Evolutionary conservation across 345 rosid species (phyloP).

Genomic region (Pugionium dolabratum): DNA sequence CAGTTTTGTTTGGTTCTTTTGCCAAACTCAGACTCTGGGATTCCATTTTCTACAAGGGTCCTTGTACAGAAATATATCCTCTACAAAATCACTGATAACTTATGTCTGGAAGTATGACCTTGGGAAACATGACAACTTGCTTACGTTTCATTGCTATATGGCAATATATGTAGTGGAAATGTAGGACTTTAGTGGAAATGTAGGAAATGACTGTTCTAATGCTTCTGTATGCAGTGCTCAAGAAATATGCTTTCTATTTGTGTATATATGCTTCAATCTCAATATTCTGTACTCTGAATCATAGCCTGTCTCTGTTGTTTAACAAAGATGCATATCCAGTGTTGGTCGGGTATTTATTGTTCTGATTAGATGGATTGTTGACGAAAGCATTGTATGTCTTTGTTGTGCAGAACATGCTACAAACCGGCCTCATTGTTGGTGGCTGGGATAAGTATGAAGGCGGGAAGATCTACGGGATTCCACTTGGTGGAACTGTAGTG

Average conservation of each 20-base stretch:
- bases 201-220: neutral
- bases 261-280: neutral
- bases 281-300: neutral
- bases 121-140: neutral
- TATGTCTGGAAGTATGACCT: neutral
- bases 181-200: no score
- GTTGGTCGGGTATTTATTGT: neutral
- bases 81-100: neutral
- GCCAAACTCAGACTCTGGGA: no score
- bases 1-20: slow-evolving; percentile 1
- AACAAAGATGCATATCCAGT: neutral
- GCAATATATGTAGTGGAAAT: no score
- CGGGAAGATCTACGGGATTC: slow-evolving; percentile 92
- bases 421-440: slow-evolving; percentile 91
- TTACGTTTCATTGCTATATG: neutral
- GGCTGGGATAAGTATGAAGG: slow-evolving; percentile 99
- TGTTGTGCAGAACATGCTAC: slow-evolving; percentile 70
- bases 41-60: neutral
- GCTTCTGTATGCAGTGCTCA: slow-evolving; percentile 11
- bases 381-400: slow-evolving; percentile 15
- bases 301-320: neutral
- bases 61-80: neutral
- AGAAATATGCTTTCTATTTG: slow-evolving; percentile 1
- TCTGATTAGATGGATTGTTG: slow-evolving; percentile 2
- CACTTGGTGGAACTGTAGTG: slow-evolving; percentile 91